Evolutionary conservation across 805 yeast genomes (phyloP).

Genomic region (Saturnispora ahearnii): DNA sequence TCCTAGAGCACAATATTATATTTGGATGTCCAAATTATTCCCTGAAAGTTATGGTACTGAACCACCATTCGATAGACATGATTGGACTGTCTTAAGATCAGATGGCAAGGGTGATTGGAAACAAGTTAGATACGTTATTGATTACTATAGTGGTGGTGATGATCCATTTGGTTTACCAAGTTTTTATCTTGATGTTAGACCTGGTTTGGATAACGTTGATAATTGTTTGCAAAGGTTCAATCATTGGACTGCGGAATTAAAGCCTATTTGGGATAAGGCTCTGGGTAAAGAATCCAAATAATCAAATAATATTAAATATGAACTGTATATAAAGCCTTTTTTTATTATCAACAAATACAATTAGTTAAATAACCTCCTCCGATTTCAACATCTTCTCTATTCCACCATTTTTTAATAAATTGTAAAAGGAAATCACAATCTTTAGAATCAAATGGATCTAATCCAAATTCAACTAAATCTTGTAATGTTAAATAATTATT

Average conservation of each 20-base stretch:
- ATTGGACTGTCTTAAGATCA: conserved; percentile 88
- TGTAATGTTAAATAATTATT: conserved; percentile 15
- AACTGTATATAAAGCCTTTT: neutral
- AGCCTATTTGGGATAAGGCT: conserved; percentile 61
- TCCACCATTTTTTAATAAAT: conserved; percentile 41
- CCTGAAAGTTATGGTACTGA: conserved; percentile 65
- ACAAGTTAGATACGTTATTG: conserved; percentile 84
- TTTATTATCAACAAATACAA: conserved; percentile 26
- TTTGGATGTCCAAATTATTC: conserved; percentile 55
- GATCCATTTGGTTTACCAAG: conserved; percentile 85
- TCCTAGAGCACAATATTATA: conserved; percentile 73
- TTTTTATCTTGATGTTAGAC: conserved; percentile 88
- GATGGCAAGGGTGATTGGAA: conserved; percentile 46
- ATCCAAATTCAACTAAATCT: conserved; percentile 48
- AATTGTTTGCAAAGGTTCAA: conserved; percentile 61
- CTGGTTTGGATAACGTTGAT: conserved; percentile 68
- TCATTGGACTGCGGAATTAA: conserved; percentile 44
- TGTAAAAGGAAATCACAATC: conserved; percentile 39
- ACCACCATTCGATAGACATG: conserved; percentile 97
- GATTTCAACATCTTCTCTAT: conserved; percentile 32
- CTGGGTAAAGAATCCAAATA: conserved; percentile 38
- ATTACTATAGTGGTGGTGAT: conserved; percentile 88
- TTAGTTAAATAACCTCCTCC: conserved; percentile 31
- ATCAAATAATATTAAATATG: neutral
- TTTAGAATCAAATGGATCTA: conserved; percentile 41